Conservation (phyloP, 2,329 filamentous ascomycete genomes). For the Trichoderma lentiforme region DNA sequence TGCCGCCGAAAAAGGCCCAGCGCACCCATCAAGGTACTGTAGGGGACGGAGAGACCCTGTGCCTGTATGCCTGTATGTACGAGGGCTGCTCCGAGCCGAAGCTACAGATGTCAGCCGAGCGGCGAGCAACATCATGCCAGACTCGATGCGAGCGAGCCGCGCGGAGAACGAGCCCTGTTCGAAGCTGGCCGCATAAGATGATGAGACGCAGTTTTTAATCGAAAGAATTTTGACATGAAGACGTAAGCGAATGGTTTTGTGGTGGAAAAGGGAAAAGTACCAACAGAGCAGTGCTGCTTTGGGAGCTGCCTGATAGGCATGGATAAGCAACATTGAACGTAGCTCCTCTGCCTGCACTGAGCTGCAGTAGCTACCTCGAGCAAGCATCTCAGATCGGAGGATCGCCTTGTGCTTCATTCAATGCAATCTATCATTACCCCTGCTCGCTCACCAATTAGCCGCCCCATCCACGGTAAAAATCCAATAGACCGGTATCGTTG, state of each 20-base stretch:
- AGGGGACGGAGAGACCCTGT: background rate
- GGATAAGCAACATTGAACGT: too few species aligned
- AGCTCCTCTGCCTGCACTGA: too few species aligned
- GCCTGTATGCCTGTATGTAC: background rate
- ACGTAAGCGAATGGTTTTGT: background rate
- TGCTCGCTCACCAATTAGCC: background rate
- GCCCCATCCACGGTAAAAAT: background rate
- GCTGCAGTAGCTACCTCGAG: background rate
- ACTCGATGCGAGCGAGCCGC: background rate
- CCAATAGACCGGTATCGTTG: background rate
- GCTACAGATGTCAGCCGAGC: background rate
- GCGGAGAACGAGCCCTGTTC: background rate
- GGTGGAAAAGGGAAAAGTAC: background rate
- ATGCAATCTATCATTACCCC: background rate
- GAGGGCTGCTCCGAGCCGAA: slow-evolving; percentile 1
- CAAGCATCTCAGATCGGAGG: background rate
- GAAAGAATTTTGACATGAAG: background rate
- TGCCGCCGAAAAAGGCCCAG: slow-evolving; percentile 5
- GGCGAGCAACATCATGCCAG: background rate
- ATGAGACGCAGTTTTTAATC: too few species aligned
- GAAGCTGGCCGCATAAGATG: too few species aligned
- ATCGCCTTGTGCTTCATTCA: background rate
- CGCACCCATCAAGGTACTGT: slow-evolving; percentile 1
- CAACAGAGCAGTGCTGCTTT: too few species aligned
- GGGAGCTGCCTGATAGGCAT: too few species aligned